Evolutionary conservation across 495 filamentous ascomycete species (phyloP), one percentile per base, ranked within the genome.

Genomic region (Filosporella fistucella): DNA sequence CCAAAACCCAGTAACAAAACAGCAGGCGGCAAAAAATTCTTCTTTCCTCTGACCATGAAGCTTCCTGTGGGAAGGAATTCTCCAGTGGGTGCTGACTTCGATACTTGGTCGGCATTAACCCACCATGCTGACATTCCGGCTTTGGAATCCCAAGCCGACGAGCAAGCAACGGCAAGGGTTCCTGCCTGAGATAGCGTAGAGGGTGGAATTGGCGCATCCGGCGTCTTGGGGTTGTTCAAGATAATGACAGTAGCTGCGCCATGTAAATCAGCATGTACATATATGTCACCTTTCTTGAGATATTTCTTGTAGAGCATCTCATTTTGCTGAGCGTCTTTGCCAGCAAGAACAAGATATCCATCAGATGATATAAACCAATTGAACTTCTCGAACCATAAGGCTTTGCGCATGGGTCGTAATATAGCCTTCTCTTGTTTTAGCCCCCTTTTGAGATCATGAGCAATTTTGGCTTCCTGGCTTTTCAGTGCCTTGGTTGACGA

Each of bases 321-420:
- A 60, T 86, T 89, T 61, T 98, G 93, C 67, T 91, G 86, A 4
- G 82, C 76, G 68, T 98, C 93, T 22, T 84, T 83, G 3, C 89
- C 91, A 39, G 82, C 85, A 17, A 98, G 73, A 10, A 96, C 86
- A 4, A 98, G 77, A 59, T 97, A 96, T 7, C 93, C 91, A 55
- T 98, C 93, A 0, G 91, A 95, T 1, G 89, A 95, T 51, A 97
- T 80, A 69, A 98, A 98, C 70, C 86, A 96, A 13, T 78, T 63
- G 55, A 95, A 98, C 60, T 97, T 98, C 57, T 98, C 93, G 57
- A 97, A 96, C 91, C 93, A 98, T 55, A 89, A 75, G 39, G 80
- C 82, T 52, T 81, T 84, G 30, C 93, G 72, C 11, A 95, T 81
- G 12, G 85, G 89, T 42, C 89, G 85, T 2, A 97, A 70, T 14